Evolutionary conservation across 495 filamentous ascomycete genomes (phyloP).

Genomic region (Annulohypoxylon nitens): DNA sequence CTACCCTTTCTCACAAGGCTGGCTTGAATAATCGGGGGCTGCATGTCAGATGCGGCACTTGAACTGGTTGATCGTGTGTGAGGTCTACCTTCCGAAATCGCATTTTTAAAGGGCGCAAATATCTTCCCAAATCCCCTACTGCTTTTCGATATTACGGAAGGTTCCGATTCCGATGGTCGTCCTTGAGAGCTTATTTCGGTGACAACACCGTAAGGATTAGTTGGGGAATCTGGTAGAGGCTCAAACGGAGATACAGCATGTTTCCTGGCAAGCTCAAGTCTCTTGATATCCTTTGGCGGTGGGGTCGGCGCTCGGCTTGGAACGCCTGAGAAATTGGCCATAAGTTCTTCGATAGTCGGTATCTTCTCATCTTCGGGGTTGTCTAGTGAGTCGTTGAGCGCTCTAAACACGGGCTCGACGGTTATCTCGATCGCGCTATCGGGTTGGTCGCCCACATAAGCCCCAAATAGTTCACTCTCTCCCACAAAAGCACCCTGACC

Average conservation of each 20-base stretch:
- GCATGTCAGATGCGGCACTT: conserved; percentile 19
- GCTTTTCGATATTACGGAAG: conserved; percentile 32
- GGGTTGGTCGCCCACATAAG: conserved; percentile 54
- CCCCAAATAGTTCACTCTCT: conserved; percentile 44
- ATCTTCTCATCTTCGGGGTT: conserved; percentile 34
- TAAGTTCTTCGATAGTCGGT: conserved; percentile 53
- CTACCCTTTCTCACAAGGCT: conserved; percentile 52
- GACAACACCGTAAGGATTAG: conserved; percentile 31
- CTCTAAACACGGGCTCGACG: conserved; percentile 44
- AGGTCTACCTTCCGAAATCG: conserved; percentile 39
- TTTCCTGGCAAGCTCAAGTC: conserved; percentile 43
- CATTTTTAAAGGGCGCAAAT: conserved; percentile 43
- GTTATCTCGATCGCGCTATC: conserved; percentile 61
- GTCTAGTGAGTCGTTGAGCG: conserved; percentile 12
- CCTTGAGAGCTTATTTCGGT: conserved; percentile 42
- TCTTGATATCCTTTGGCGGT: conserved; percentile 54
- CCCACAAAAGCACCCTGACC: conserved; percentile 46
- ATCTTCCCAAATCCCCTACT: conserved; percentile 43
- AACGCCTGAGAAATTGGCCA: conserved; percentile 53
- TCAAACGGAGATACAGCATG: conserved; percentile 43
- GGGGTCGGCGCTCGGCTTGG: conserved; percentile 55
- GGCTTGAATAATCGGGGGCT: conserved; percentile 43
- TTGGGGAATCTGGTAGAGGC: conserved; percentile 28
- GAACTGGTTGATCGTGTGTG: conserved; percentile 45
- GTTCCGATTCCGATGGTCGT: conserved; percentile 20